These are phyloP conservation scores for Ceriops tagal DNA, from an alignment of 345 rosid genomes.

Conservation along the genomic window DNA sequence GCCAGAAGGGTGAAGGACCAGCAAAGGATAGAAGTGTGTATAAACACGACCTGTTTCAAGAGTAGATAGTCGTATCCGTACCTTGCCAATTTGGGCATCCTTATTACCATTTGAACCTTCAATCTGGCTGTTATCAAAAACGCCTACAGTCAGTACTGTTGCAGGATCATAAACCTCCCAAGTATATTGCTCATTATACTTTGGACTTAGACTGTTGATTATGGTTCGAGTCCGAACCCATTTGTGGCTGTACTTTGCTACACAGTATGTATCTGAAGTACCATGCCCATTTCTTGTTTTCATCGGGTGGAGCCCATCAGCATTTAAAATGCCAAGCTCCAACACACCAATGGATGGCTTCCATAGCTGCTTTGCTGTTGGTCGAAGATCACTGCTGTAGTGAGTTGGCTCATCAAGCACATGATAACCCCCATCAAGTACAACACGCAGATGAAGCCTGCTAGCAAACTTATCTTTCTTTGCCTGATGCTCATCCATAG, in stretches of 20 bases:
- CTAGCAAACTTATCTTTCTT: constrained; percentile 31
- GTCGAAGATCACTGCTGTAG: constrained; percentile 29
- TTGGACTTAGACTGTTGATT: constrained; percentile 29
- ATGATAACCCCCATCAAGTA: constrained; percentile 32
- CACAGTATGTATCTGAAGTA: constrained; percentile 31
- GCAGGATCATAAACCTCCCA: constrained; percentile 35
- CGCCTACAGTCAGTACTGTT: constrained; percentile 28
- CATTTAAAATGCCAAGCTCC: constrained; percentile 30
- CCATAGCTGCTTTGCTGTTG: constrained; percentile 31
- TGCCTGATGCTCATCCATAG: constrained; percentile 25
- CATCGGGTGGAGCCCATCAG: constrained; percentile 29
- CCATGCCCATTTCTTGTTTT: constrained; percentile 31
- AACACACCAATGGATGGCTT: constrained; percentile 30
- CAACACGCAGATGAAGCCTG: constrained; percentile 22
- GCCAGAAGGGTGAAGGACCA: constrained; percentile 29
- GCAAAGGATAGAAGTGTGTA: constrained; percentile 28
- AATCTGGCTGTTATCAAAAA: constrained; percentile 24
- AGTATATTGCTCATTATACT: constrained; percentile 30
- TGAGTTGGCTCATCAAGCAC: constrained; percentile 32
- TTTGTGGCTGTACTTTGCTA: constrained; percentile 29
- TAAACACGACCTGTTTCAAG: constrained; percentile 32
- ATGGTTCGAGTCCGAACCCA: constrained; percentile 33
- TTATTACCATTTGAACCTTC: constrained; percentile 21
- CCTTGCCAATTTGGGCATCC: constrained; percentile 25
- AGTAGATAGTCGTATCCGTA: constrained; percentile 33